Base-by-base conservation (phyloP, 2,329 filamentous ascomycete genomes). In the Tolypocladium pustulatum region DNA sequence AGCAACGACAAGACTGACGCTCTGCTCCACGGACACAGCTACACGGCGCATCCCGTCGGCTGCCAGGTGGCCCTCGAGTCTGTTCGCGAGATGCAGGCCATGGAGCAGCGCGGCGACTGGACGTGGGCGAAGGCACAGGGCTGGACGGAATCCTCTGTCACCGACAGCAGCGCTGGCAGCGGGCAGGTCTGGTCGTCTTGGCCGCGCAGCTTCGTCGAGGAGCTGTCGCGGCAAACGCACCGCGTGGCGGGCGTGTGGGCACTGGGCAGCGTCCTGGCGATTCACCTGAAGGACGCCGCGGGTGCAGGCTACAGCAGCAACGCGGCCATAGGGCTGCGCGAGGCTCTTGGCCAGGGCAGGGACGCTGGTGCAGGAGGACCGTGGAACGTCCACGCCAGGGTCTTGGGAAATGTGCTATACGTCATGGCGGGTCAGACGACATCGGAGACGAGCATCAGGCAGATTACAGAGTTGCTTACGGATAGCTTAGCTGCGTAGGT, bases 21-120 rank as follows among this genome's bases (percentile, higher is more conserved):
- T 0, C 73, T 95, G 6, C 75, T 95, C 4, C 91, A 95, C 65
- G 90, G 90, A 0, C 90, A 95, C 69, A 93, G 89, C 69, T 95
- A 95, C 72, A 95, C 90, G 0, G 90, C 90, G 0, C 90, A 95
- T 70, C 81, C 91, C 0, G 81, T 94, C 1, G 91, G 90, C 0
- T 95, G 90, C 65, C 83, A 87, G 52, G 89, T 95, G 0, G 91
- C 88, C 0, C 77, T 87, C n/a, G 82, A 84, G 56, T 86, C 84
- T 1, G 69, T 95, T 10, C 69, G 72, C 10, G 77, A 78, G 43
- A 82, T 93, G 78, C 69, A 76, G 52, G 66, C 72, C 1, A 81
- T 91, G 76, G 83, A 89, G 3, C 64, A 65, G 0, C 65, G 69
- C 0, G 82, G 81, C 0, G 72, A 73, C 0, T 91, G 87, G 88